These are phyloP conservation scores for Cordyceps sp. DNA, from an alignment of 2,329 filamentous ascomycete species.

Conservation along the genomic window DNA sequence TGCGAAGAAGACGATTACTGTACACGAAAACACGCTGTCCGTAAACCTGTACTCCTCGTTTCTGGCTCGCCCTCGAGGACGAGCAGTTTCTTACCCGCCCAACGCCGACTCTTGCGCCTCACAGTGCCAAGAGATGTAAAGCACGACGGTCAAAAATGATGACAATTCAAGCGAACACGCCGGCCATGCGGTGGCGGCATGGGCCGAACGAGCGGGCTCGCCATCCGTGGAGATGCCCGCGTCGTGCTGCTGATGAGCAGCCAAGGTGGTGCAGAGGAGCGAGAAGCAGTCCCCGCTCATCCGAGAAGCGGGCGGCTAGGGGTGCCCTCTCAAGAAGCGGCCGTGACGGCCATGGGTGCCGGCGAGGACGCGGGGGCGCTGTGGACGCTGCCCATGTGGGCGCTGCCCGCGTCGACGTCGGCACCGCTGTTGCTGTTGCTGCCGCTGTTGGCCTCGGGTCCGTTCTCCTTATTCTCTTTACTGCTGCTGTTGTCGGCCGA, in stretches of 20 bases:
- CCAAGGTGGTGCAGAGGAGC: neutral
- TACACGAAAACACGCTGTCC: constrained; percentile 2
- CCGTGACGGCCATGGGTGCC: constrained; percentile 27
- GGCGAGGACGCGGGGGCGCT: constrained; percentile 37
- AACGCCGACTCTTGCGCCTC: constrained; percentile 14
- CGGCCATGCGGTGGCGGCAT: no score
- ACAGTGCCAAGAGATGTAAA: neutral
- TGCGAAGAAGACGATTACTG: constrained; percentile 1
- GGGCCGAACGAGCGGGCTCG: no score
- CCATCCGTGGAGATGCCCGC: no score
- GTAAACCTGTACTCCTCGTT: constrained; percentile 4
- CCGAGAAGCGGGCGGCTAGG: no score
- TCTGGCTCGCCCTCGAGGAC: constrained; percentile 2
- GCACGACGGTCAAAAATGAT: no score
- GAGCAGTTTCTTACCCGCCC: constrained; percentile 3
- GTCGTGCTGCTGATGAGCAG: no score
- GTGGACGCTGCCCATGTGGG: constrained; percentile 31
- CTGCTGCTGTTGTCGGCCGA: constrained; percentile 35
- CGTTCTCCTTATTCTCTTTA: constrained; percentile 50
- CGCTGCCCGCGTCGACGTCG: constrained; percentile 36
- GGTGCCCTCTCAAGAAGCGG: constrained; percentile 16
- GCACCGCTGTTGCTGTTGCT: constrained; percentile 23
- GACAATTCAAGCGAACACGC: constrained; percentile 1
- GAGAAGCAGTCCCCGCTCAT: no score
- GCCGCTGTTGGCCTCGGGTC: constrained; percentile 29